Percentiles rank a stretch among this genome's conserved stretches.
These are phyloP conservation scores for Stephanodiscus triporus DNA, from an alignment of 108 stramenopile genomes.

Conservation along the genomic window DNA sequence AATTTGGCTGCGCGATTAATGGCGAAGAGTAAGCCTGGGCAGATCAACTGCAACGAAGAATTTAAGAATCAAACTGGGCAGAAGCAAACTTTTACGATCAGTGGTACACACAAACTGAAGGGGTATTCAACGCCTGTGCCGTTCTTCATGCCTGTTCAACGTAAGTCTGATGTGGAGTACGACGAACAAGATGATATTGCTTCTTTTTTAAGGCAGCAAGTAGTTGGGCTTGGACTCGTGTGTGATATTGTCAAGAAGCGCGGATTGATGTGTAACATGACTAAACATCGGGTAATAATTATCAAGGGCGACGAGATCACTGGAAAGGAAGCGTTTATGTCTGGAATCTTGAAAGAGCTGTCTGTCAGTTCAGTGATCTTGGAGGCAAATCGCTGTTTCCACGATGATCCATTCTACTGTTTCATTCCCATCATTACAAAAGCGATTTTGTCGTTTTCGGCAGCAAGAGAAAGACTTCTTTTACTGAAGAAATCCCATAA, in stretches of 20 bases:
- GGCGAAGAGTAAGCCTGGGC: slow-evolving; percentile 32
- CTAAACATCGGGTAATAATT: slow-evolving; percentile 11
- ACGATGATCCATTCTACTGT: slow-evolving; percentile 35
- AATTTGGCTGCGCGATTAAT: slow-evolving; percentile 56
- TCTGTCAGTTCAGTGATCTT: slow-evolving; percentile 16
- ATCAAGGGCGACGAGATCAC: slow-evolving; percentile 9
- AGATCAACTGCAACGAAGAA: slow-evolving; percentile 34
- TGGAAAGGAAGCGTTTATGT: slow-evolving; percentile 23
- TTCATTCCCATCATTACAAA: slow-evolving; percentile 34
- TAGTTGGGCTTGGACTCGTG: slow-evolving; percentile 11
- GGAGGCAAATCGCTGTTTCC: slow-evolving; percentile 30
- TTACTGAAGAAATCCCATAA: slow-evolving; percentile 12
- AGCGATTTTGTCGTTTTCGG: slow-evolving; percentile 14
- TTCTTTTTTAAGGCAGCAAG: slow-evolving; percentile 17
- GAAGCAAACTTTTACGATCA: slow-evolving; percentile 7
- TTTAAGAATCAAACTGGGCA: slow-evolving; percentile 9
- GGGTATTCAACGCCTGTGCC: slow-evolving; percentile 23
- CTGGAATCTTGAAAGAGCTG: slow-evolving; percentile 18
- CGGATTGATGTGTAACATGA: slow-evolving; percentile 2
- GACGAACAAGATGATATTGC: slow-evolving; percentile 14
- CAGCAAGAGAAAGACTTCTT: slow-evolving; percentile 18
- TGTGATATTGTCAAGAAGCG: slow-evolving; percentile 3
- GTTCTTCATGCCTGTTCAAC: slow-evolving; percentile 24
- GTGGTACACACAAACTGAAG: slow-evolving; percentile 24
- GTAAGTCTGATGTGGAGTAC: not conserved